Evolutionary conservation across 176 grass and related monocot genomes (phyloP), one percentile per base, ranked within the genome.

Genomic region (Triticum urartu): DNA sequence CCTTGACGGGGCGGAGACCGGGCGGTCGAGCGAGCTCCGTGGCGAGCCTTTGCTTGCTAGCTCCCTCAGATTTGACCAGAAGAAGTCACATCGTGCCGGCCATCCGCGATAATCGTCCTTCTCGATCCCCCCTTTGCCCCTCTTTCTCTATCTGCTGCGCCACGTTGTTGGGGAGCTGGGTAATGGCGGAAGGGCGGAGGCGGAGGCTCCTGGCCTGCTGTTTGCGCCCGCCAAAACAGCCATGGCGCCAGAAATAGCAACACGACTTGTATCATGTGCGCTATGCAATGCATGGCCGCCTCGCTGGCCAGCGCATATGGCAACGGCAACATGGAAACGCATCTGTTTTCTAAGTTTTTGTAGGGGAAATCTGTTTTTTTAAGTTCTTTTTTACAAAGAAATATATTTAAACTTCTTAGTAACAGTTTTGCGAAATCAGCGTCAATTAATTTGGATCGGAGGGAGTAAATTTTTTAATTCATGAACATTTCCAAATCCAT

Each of bases 241-340:
- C 75, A 50, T 84, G 81, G 68, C 80, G 68, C 86, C 81, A 61
- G 62, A 88, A 87, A 84, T 91, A 91, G 85, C 36, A 84, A 18
- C 72, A 18, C 69, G 42, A 20, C 25, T 7, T 34, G 71, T 21
- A n/a, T 20, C 64, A 75, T 33, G 24, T 12, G n/a, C 26, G 21
- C 48, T 5, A 64, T 60, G 54, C 18, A 59, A 34, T 81, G 79
- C 21, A 25, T 64, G 77, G 5, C 58, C 11, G 76, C 24, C 61
- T 30, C 40, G 61, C 79, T 68, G 10, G 59, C 50, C 36, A n/a
- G 5, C 54, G 8, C 54, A 59, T 59, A 59, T 59, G 54, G 18
- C 54, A 18, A 21, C 18, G 54, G 18, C 54, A 20, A 9, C 7
- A 21, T 59, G 54, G 18, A 59, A 59, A 20, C 54, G 2, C 54